Evolutionary conservation across 805 yeast genomes (phyloP), one percentile per base, ranked within the genome.

Genomic region (Myxozyma mucilagina): DNA sequence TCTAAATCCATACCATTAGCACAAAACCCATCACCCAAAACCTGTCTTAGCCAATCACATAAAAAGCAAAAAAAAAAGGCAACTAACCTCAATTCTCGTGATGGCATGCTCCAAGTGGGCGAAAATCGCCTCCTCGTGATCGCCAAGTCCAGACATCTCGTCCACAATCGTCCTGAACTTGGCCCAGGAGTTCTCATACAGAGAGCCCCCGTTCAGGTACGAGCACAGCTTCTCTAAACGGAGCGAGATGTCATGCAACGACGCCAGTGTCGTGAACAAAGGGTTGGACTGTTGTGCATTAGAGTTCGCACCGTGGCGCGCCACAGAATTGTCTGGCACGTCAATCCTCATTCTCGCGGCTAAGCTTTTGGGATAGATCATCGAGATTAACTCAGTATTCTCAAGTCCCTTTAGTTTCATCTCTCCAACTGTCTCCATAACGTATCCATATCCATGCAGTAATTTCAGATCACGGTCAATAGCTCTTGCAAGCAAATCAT

Each of bases 391-490:
- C 73, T 94, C 99, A 1, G 96, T 96, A 39, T 91, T 86, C 80
- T 94, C 99, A 16, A 94, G 80, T 18, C 99, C 99, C 73, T 94
- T 94, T 70, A 94, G 80, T 73, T 92, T 91, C 71, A 84, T 86
- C 70, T 91, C 96, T 29, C 99, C 99, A 54, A 89, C 75, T 49
- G 83, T 85, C 63, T 81, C 82, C 61, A 84, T 81, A 13, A 76
- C 79, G 80, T 87, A 87, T 0, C 96, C 97, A 56, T 85, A 81
- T 53, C 82, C 85, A 43, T 84, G 84, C 48, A 93, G 74, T 67
- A 85, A 80, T 3, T 76, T 76, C 67, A 89, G 77, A 73, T 91
- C 96, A 54, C 76, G 80, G 56, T 85, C 90, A 47, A 90, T 77
- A 14, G 84, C 78, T 50, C 81, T 84, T 0, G 86, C 88, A 0